phyloP scores from a whole-genome alignment of 139 green algal species.

The Nannochloris sp. region DNA sequence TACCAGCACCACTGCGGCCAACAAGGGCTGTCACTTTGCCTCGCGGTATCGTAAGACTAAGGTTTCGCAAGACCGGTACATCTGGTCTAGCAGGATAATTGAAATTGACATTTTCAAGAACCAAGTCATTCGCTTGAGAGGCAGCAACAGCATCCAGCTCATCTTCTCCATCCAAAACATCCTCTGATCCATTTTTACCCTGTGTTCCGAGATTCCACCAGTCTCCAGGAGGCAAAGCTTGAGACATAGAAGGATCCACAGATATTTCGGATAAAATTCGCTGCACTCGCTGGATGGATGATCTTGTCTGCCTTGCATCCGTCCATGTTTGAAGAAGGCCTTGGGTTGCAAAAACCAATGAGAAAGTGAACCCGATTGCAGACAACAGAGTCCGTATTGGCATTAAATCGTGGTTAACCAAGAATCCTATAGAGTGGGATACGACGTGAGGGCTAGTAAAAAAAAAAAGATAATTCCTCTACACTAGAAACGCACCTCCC shows the following conservation, averaged over 20 bases:
- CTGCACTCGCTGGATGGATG: slow-evolving; percentile 47
- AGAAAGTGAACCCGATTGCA: slow-evolving; percentile 87
- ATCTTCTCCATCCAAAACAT: not conserved
- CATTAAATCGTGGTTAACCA: slow-evolving; percentile 62
- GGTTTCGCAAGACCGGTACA: slow-evolving; percentile 40
- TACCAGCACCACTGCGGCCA: slow-evolving; percentile 68
- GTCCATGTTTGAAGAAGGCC: slow-evolving; percentile 67
- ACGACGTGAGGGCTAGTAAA: not conserved
- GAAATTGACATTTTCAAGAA: slow-evolving; percentile 60
- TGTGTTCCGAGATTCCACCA: slow-evolving; percentile 59
- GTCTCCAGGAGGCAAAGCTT: slow-evolving; percentile 63
- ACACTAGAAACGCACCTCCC: slow-evolving; percentile 32
- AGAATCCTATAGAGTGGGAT: slow-evolving; percentile 22
- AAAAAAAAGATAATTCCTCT: slow-evolving; percentile 2
- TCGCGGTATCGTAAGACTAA: slow-evolving; percentile 55
- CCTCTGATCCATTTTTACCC: not conserved
- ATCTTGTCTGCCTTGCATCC: slow-evolving; percentile 49
- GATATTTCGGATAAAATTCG: slow-evolving; percentile 36
- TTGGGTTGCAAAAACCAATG: slow-evolving; percentile 72
- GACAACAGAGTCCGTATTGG: slow-evolving; percentile 64
- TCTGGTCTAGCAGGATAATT: slow-evolving; percentile 60
- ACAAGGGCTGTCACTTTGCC: slow-evolving; percentile 77
- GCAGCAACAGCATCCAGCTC: slow-evolving; percentile 27
- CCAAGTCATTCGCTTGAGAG: slow-evolving; percentile 37
- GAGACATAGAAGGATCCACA: slow-evolving; percentile 66